phyloP scores from a whole-genome alignment of 345 rosid genomes.

The Isatis tinctoria region DNA sequence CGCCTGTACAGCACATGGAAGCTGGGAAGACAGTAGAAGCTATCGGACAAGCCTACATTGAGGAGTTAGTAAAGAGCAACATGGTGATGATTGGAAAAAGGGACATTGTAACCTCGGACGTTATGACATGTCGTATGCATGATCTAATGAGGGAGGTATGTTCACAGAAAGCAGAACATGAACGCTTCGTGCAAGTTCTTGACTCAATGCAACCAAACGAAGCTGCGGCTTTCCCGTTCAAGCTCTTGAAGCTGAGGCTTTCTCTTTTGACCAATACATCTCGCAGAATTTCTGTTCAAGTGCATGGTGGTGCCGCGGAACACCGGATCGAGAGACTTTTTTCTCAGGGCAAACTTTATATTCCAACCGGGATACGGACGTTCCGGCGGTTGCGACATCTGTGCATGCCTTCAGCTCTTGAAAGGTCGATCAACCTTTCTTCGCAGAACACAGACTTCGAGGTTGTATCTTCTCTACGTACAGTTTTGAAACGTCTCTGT shows the following conservation, averaged over 20 bases:
- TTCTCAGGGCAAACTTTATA: neutral
- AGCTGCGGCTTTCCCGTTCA: too few species aligned
- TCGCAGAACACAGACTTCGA: constrained; percentile 13
- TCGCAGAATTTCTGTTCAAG: constrained; percentile 31
- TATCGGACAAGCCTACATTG: constrained; percentile 26
- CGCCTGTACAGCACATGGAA: neutral
- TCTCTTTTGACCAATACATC: too few species aligned
- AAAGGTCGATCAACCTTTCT: constrained; percentile 4
- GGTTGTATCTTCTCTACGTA: too few species aligned
- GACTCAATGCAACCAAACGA: too few species aligned
- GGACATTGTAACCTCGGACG: constrained; percentile 14
- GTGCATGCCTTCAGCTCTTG: constrained; percentile 15
- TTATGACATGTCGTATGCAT: constrained; percentile 20
- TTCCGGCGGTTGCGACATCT: constrained; percentile 13
- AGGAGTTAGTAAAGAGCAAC: constrained; percentile 32
- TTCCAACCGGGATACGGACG: constrained; percentile 23
- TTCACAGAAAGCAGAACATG: too few species aligned
- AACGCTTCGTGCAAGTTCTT: too few species aligned
- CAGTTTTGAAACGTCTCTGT: too few species aligned
- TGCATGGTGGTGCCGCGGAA: constrained; percentile 16
- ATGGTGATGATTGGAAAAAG: constrained; percentile 35
- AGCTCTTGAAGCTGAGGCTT: too few species aligned
- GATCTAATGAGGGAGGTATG: too few species aligned
- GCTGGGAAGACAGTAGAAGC: constrained; percentile 23
- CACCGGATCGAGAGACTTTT: constrained; percentile 8